Evolutionary conservation across 768 basidiomycete species (phyloP).

Genomic region (Amanita pallidorosea): DNA sequence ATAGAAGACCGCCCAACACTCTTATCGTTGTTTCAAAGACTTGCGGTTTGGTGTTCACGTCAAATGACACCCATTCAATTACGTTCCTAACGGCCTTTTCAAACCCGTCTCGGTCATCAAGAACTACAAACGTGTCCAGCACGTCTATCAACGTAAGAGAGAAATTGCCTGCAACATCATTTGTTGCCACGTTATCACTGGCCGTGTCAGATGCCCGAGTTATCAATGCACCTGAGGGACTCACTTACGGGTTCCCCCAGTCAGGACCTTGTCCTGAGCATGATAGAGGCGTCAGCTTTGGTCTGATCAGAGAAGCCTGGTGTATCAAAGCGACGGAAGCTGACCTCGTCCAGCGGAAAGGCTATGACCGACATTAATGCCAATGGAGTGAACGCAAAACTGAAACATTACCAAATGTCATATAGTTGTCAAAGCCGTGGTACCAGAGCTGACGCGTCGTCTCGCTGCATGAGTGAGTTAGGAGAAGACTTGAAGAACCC

Average conservation of each 20-base stretch:
- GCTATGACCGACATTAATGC: conserved; percentile 30
- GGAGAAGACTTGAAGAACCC: background rate
- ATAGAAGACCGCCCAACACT: conserved; percentile 82
- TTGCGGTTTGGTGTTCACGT: conserved; percentile 94
- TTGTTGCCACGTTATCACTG: conserved; percentile 64
- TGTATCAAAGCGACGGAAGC: background rate
- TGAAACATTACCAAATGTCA: conserved; percentile 53
- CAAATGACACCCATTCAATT: conserved; percentile 78
- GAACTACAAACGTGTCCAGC: conserved; percentile 84
- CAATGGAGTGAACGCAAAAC: background rate
- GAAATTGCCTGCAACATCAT: conserved; percentile 94
- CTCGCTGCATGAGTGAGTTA: conserved; percentile 31
- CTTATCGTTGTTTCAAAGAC: conserved; percentile 97
- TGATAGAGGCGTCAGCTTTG: conserved; percentile 76
- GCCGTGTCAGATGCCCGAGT: conserved; percentile 6
- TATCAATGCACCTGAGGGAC: background rate
- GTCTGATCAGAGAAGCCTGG: conserved; percentile 3
- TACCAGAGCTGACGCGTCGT: conserved; percentile 74
- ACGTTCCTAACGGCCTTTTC: conserved; percentile 77
- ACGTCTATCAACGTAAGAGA: conserved; percentile 77
- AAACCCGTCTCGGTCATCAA: conserved; percentile 70
- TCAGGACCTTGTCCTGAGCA: conserved; percentile 86
- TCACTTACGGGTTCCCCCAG: conserved; percentile 68
- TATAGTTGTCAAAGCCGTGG: conserved; percentile 85
- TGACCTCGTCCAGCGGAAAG: conserved; percentile 81